Evolutionary conservation across 352 stramenopile genomes (phyloP), one percentile per base, ranked within the genome.

Genomic region (Pythium plurisporium): DNA sequence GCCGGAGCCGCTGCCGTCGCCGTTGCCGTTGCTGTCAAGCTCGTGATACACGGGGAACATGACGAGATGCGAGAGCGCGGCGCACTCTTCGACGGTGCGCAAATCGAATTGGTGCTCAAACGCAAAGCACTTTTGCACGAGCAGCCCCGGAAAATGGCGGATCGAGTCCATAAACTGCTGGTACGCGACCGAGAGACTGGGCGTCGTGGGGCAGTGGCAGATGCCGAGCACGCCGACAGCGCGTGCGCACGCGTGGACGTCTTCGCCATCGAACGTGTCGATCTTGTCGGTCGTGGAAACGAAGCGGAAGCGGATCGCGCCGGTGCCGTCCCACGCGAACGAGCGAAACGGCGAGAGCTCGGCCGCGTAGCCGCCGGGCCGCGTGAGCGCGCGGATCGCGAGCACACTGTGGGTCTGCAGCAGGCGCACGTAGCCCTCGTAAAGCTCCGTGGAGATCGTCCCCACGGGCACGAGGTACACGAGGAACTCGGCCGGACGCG

Each of bases 11-110:
- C 29, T 20, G 22, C 41, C 31, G 48, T 33, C 22, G 8, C 54
- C n/a, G 48, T 74, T 62, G 15, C 75, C 80, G 5, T 63, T 74
- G 51, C 69, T 71, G 23, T 77, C 81, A 3, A 95, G 69, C 9
- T 82, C 75, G 47, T 92, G 83, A 47, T 86, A 73, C 22, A 81
- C 73, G 12, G 83, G 86, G 65, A 95, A 92, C 74, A 95, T 88
- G 30, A 94, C 79, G 48, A 95, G 73, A 52, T 93, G 69, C 12
- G 41, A 59, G 8, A 92, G 65, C 22, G 64, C 58, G 22, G 76
- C 72, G 51, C 79, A 86, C 57, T 93, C 76, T 17, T 75, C 68
- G 8, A 83, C 62, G 1, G 72, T 81, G 5, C 53, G 64, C 27
- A 76, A 64, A 29, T 92, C 82, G 41, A 95, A 92, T 19, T 68